phyloP scores from a whole-genome alignment of 805 yeast species.

The Saccharomycopsis fibuligera region DNA sequence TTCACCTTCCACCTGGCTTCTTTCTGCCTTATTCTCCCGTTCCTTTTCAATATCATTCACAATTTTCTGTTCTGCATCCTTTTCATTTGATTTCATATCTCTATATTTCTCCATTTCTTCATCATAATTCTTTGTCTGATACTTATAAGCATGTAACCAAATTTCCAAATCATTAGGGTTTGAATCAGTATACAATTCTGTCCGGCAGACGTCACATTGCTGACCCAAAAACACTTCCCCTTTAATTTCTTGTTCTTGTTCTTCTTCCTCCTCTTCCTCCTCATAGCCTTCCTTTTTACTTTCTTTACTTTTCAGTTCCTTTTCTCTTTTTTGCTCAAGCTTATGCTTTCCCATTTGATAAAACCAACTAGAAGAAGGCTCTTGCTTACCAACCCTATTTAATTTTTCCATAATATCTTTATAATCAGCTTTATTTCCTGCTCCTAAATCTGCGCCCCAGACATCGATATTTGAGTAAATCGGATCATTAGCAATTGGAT shows the following conservation, averaged over 20 bases:
- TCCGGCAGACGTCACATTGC: constrained; percentile 58
- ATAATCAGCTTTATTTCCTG: constrained; percentile 45
- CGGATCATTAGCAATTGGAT: constrained; percentile 79
- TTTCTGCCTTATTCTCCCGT: too few species aligned
- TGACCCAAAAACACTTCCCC: constrained; percentile 66
- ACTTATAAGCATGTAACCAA: constrained; percentile 87
- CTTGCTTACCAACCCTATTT: constrained; percentile 64
- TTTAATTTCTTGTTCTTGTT: not conserved
- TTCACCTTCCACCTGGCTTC: too few species aligned
- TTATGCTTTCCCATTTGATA: constrained; percentile 33
- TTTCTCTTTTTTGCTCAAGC: too few species aligned
- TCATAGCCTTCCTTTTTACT: not conserved
- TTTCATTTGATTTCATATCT: not conserved
- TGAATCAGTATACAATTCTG: constrained; percentile 78
- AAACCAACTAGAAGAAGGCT: constrained; percentile 62
- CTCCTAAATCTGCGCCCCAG: constrained; percentile 79
- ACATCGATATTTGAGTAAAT: constrained; percentile 67
- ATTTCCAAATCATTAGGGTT: constrained; percentile 80
- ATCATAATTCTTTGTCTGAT: constrained; percentile 36
- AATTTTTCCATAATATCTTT: constrained; percentile 42
- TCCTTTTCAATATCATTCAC: too few species aligned
- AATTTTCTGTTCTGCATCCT: not conserved
- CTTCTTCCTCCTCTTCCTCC: not conserved
- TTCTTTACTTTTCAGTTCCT: not conserved
- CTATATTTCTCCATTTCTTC: not conserved